Evolutionary conservation across 306 rosid genomes (phyloP).

Genomic region (Dicorynia guianensis): DNA sequence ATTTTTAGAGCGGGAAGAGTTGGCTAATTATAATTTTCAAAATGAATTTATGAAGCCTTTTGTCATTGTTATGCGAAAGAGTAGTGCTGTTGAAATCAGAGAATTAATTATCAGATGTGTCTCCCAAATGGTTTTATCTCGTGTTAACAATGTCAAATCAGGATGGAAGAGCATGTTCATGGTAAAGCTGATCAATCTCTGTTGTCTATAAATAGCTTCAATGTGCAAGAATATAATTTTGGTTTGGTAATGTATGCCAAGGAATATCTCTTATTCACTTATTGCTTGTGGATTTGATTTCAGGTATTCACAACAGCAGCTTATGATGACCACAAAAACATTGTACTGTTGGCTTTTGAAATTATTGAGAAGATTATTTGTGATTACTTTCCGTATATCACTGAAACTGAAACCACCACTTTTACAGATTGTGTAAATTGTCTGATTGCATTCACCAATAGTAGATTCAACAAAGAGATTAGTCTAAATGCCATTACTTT

Average conservation of each 20-base stretch:
- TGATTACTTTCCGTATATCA: constrained; percentile 96
- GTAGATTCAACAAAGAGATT: constrained; percentile 90
- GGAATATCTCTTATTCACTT: constrained; percentile 27
- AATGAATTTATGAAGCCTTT: constrained; percentile 99
- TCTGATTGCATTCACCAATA: constrained; percentile 94
- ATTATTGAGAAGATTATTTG: constrained; percentile 95
- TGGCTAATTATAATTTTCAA: constrained; percentile 96
- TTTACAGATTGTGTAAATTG: constrained; percentile 98
- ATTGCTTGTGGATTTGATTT: constrained; percentile 50
- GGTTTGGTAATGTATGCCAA: constrained; percentile 39
- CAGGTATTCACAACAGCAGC: constrained; percentile 99
- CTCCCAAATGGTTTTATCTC: constrained; percentile 96
- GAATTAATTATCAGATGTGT: constrained; percentile 97
- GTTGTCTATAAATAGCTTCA: constrained; percentile 39
- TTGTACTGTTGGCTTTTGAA: constrained; percentile 96
- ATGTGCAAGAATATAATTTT: constrained; percentile 8
- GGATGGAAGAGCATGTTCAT: constrained; percentile 99
- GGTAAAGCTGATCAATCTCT: constrained; percentile 65
- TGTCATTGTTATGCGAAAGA: constrained; percentile 96
- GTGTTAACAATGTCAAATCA: constrained; percentile 94
- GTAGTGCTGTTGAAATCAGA: constrained; percentile 95
- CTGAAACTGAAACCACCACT: constrained; percentile 98
- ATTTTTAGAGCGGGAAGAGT: constrained; percentile 96
- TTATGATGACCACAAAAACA: constrained; percentile 95
- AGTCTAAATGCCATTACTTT: constrained; percentile 96